Conservation (phyloP, 441 rosid species). For the Cnidoscolus chayamansa region DNA sequence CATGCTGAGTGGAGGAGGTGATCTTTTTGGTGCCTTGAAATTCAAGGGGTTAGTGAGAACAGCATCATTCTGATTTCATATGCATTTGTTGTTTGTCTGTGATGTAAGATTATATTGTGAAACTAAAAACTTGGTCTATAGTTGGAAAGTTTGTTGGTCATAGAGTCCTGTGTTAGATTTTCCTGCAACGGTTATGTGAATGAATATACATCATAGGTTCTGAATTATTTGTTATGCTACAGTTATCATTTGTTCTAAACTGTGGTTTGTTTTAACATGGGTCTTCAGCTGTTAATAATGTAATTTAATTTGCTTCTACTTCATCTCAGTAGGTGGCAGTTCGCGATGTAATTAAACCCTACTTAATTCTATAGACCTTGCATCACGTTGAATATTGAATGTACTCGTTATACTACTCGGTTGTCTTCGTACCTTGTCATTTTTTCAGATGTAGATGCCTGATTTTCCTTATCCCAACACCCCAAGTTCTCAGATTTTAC, state of each 20-base stretch:
- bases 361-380: not conserved
- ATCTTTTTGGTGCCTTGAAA: constrained; percentile 17
- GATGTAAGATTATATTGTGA: constrained; percentile 34
- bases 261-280: constrained; percentile 24
- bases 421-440: not conserved
- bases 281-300: constrained; percentile 13
- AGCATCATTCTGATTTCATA: constrained; percentile 17
- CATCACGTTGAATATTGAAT: not conserved
- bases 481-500: no score
- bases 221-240: constrained; percentile 22
- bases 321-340: not conserved
- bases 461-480: no score
- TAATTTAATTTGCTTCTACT: not conserved
- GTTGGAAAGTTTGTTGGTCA: constrained; percentile 21
- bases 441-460: not conserved
- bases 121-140: constrained; percentile 22
- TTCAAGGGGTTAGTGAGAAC: constrained; percentile 26
- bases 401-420: not conserved
- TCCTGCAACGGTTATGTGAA: constrained; percentile 30
- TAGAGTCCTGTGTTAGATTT: constrained; percentile 11
- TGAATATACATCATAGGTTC: constrained; percentile 55
- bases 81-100: constrained; percentile 24
- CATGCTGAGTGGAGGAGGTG: constrained; percentile 72
- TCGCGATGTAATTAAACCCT: constrained; percentile 4
- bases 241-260: constrained; percentile 21